A percentile compares a stretch with the other conserved stretches of the same genome.
Conservation (phyloP, 2,329 filamentous ascomycete genomes). For the Colletotrichum sp. region DNA sequence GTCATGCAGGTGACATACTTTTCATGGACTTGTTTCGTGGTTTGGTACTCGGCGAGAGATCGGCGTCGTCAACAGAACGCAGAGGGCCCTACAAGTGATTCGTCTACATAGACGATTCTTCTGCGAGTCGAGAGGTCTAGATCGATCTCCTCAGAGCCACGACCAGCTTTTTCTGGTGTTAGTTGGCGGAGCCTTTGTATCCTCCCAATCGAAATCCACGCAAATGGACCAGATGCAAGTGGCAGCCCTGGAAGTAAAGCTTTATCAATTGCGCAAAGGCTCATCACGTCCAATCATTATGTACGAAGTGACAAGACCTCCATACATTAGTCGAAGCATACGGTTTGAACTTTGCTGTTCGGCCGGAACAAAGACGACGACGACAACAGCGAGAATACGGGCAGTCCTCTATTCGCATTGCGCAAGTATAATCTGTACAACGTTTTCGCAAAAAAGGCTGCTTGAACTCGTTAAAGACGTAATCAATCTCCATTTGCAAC, state of each 20-base stretch:
- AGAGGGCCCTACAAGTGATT: not conserved
- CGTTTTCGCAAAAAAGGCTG: not conserved
- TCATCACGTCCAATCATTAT: not conserved
- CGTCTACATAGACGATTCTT: not conserved
- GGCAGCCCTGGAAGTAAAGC: not conserved
- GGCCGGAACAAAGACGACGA: not conserved
- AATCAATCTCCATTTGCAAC: not conserved
- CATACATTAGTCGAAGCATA: not conserved
- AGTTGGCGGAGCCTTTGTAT: not conserved
- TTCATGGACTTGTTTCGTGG: conserved; percentile 9
- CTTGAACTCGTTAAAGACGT: not conserved
- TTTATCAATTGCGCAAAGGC: not conserved
- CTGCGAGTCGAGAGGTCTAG: not conserved
- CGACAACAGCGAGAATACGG: not conserved
- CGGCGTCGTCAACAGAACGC: not conserved
- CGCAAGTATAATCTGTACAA: not conserved
- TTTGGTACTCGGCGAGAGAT: not conserved
- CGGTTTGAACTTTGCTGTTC: not conserved
- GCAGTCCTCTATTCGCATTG: not conserved
- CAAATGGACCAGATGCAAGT: not conserved
- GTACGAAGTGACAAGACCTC: not conserved
- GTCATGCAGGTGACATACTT: conserved; percentile 15
- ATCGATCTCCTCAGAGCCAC: no score
- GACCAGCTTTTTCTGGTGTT: not conserved
- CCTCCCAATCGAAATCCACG: not conserved